Evolutionary conservation across 73 alveolate genomes (phyloP).

Genomic region (Tetrahymena malaccensis): DNA sequence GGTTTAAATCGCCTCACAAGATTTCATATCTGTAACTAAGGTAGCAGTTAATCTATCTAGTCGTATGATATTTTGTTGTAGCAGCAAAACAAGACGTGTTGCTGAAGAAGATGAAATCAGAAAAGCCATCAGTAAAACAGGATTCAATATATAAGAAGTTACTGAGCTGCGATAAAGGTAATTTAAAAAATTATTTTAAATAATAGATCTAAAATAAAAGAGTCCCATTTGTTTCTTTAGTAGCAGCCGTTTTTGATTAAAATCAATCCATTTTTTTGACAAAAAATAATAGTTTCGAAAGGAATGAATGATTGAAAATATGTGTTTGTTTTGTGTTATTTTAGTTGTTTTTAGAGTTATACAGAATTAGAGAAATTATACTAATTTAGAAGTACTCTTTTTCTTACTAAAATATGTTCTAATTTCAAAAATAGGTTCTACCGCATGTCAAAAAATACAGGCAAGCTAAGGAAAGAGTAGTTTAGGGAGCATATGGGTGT

Average conservation of each 20-base stretch:
- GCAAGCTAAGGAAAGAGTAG: constrained; percentile 18
- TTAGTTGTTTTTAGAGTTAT: background rate
- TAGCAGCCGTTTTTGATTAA: background rate
- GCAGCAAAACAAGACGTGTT: background rate
- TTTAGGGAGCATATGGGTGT: constrained; percentile 38
- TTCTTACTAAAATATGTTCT: background rate
- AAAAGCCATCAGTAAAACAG: background rate
- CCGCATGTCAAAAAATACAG: constrained; percentile 20
- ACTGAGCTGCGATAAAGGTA: background rate
- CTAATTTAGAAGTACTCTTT: background rate
- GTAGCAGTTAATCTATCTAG: background rate
- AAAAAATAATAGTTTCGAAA: no score
- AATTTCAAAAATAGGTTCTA: background rate
- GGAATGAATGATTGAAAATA: background rate
- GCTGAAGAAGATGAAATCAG: background rate
- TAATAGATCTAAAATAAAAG: background rate
- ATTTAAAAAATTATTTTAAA: background rate
- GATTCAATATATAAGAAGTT: background rate
- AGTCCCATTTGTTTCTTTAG: background rate
- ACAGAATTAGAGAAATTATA: background rate
- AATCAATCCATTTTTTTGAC: no score
- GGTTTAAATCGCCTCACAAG: background rate
- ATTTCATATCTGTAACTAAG: background rate
- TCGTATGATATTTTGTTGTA: background rate
- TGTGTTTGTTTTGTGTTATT: background rate